These are phyloP conservation scores for Auricularia sp. DNA, from an alignment of 768 basidiomycete genomes.

Conservation along the genomic window DNA sequence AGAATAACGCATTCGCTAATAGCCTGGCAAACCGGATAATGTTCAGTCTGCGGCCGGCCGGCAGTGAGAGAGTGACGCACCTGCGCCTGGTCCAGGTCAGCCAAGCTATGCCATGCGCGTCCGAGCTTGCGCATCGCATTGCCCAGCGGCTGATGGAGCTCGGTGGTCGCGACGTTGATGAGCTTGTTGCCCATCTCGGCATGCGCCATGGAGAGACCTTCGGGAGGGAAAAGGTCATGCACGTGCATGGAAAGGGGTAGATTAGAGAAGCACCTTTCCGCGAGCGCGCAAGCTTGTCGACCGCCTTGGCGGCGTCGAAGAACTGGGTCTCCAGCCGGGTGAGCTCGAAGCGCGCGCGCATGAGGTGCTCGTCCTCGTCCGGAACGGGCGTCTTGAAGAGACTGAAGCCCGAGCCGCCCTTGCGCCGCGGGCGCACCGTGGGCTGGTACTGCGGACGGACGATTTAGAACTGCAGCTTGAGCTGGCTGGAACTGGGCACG, in stretches of 20 bases:
- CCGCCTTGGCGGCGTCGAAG: slow-evolving; percentile 83
- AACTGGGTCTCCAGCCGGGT: slow-evolving; percentile 89
- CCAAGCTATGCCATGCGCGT: slow-evolving; percentile 74
- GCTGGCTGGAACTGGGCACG: slow-evolving; percentile 10
- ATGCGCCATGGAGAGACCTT: slow-evolving; percentile 69
- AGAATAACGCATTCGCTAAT: slow-evolving; percentile 92
- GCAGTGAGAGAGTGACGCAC: slow-evolving; percentile 13
- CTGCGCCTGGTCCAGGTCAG: slow-evolving; percentile 84
- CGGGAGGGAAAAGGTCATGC: slow-evolving; percentile 3
- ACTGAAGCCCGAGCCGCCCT: slow-evolving; percentile 62
- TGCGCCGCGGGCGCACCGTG: slow-evolving; percentile 63
- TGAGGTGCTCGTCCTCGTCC: slow-evolving; percentile 91
- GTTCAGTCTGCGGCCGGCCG: background rate
- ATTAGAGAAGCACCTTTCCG: slow-evolving; percentile 52
- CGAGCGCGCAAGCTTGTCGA: slow-evolving; percentile 74
- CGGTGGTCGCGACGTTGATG: slow-evolving; percentile 79
- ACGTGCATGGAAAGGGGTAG: slow-evolving; percentile 3
- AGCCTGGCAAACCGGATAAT: slow-evolving; percentile 29
- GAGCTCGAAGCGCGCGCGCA: slow-evolving; percentile 81
- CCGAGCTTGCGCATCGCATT: slow-evolving; percentile 81
- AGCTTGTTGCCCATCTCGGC: slow-evolving; percentile 92
- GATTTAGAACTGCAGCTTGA: background rate
- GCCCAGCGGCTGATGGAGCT: slow-evolving; percentile 75
- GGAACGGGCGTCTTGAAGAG: slow-evolving; percentile 72
- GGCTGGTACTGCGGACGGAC: slow-evolving; percentile 51